These are phyloP conservation scores for Hypoxylon fuscum DNA, from an alignment of 495 filamentous ascomycete species.

Conservation along the genomic window DNA sequence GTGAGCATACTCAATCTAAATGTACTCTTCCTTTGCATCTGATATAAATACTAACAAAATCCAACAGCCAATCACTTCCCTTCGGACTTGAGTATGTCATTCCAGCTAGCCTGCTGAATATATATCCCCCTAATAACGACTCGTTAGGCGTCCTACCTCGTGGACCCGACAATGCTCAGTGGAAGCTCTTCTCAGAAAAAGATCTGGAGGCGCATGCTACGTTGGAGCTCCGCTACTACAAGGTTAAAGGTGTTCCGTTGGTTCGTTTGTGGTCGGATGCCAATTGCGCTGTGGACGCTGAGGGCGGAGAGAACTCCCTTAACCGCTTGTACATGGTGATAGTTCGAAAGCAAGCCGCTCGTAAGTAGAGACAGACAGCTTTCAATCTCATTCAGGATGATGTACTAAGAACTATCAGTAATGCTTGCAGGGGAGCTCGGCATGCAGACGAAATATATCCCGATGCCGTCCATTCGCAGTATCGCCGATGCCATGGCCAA, in stretches of 20 bases:
- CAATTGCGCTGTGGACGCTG: neutral
- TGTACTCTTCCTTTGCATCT: neutral
- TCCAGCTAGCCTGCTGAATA: neutral
- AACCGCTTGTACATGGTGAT: conserved; percentile 6
- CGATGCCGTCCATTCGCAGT: too few relatives aligned
- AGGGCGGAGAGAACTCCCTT: neutral
- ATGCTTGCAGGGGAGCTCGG: neutral
- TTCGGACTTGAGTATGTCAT: conserved; percentile 1
- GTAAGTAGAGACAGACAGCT: conserved; percentile 10
- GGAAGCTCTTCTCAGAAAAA: neutral
- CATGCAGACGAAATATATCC: too few relatives aligned
- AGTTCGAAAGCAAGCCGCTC: conserved; percentile 4
- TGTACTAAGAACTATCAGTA: conserved; percentile 9
- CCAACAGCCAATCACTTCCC: conserved; percentile 20
- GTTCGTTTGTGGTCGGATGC: conserved; percentile 16
- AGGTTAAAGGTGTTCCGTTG: neutral
- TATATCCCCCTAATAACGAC: neutral
- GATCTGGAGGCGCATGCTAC: neutral
- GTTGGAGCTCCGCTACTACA: neutral
- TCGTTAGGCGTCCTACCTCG: neutral
- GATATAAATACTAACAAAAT: conserved; percentile 9
- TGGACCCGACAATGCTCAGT: neutral
- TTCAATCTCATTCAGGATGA: neutral
- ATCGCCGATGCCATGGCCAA: neutral
- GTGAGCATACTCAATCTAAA: conserved; percentile 1